A percentile compares a stretch with the other conserved stretches of the same genome.
Conservation (phyloP, 768 basidiomycete species). For the Leccinum aurantiacum region DNA sequence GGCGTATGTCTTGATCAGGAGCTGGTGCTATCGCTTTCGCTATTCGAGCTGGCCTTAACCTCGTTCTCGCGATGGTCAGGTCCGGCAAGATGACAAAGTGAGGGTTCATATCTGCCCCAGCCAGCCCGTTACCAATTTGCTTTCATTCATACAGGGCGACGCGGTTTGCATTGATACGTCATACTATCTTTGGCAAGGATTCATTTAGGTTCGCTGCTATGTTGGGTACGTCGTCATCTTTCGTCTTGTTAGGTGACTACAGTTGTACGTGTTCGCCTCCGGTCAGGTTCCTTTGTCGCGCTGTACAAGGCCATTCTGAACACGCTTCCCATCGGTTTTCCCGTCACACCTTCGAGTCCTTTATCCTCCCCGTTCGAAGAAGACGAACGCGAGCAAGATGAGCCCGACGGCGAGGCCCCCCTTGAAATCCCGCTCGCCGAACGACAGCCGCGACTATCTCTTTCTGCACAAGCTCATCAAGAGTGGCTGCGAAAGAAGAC, state of each 20-base stretch:
- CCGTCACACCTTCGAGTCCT: slow-evolving; percentile 31
- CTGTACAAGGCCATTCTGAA: slow-evolving; percentile 82
- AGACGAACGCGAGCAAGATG: slow-evolving; percentile 30
- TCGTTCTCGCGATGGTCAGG: slow-evolving; percentile 74
- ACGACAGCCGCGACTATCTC: slow-evolving; percentile 54
- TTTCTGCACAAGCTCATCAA: slow-evolving; percentile 62
- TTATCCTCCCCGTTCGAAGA: slow-evolving; percentile 33
- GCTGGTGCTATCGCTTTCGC: slow-evolving; percentile 79
- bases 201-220: slow-evolving; percentile 84
- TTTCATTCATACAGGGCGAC: slow-evolving; percentile 46
- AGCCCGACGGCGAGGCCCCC: slow-evolving; percentile 7
- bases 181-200: slow-evolving; percentile 82
- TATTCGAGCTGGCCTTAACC: slow-evolving; percentile 79
- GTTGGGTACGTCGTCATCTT: slow-evolving; percentile 54
- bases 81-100: slow-evolving; percentile 69
- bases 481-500: slow-evolving; percentile 65
- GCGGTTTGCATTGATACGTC: slow-evolving; percentile 66
- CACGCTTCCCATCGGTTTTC: slow-evolving; percentile 69
- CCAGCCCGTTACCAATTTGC: not conserved
- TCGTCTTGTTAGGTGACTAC: not conserved
- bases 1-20: no score
- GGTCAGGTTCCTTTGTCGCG: slow-evolving; percentile 69
- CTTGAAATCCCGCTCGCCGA: slow-evolving; percentile 21
- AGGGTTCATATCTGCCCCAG: slow-evolving; percentile 14
- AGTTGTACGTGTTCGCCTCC: not conserved